phyloP scores from a whole-genome alignment of 148 eudicot species.

The Spergularia bocconei region DNA sequence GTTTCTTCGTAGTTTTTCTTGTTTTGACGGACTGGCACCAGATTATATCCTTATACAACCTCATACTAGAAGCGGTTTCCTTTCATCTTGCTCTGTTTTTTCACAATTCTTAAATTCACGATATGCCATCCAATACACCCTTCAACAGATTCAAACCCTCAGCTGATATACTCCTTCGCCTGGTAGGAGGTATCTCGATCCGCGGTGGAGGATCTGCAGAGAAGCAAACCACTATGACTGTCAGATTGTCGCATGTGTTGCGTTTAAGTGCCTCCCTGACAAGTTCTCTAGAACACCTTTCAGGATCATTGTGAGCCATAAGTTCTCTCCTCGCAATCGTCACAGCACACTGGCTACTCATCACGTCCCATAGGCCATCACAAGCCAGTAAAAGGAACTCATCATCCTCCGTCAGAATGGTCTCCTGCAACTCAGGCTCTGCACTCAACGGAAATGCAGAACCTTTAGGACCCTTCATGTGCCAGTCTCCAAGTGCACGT shows the following conservation, averaged over 20 bases:
- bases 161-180: conserved; percentile 69
- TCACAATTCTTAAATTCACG: conserved; percentile 21
- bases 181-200: conserved; percentile 47
- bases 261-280: conserved; percentile 82
- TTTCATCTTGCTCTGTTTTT: background rate
- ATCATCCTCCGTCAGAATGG: conserved; percentile 61
- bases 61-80: background rate
- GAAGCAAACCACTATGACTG: conserved; percentile 71
- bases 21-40: too few relatives aligned
- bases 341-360: conserved; percentile 87
- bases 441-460: conserved; percentile 62
- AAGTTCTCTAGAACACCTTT: conserved; percentile 65
- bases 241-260: conserved; percentile 64
- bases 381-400: conserved; percentile 79
- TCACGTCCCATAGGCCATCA: conserved; percentile 96
- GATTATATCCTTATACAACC: background rate
- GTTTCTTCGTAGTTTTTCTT: too few relatives aligned
- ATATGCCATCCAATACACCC: conserved; percentile 57
- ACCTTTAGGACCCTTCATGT: conserved; percentile 78
- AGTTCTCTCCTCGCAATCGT: conserved; percentile 63
- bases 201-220: conserved; percentile 70
- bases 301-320: conserved; percentile 80
- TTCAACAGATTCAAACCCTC: conserved; percentile 74
- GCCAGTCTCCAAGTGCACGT: conserved; percentile 95
- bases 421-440: conserved; percentile 79